Evolutionary conservation across 306 rosid species (phyloP).

Genomic region (Casuarina cunninghamiana): DNA sequence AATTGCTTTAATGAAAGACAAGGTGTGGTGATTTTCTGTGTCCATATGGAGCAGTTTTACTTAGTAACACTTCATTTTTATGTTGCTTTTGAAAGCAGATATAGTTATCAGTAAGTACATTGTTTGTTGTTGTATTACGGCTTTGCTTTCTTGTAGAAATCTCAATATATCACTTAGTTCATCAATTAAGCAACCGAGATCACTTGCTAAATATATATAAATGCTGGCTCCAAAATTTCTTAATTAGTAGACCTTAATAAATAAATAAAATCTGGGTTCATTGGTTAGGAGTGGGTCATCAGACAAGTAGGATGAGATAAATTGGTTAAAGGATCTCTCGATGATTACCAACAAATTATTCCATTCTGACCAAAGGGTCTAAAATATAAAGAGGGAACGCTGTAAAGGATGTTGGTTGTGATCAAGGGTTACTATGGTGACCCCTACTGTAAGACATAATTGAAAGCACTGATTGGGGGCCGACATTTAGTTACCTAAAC

Average conservation of each 20-base stretch:
- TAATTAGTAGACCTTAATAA: background rate
- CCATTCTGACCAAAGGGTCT: background rate
- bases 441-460: background rate
- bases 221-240: too few species aligned
- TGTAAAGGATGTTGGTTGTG: background rate
- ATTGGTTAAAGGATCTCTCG: background rate
- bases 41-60: background rate
- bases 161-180: background rate
- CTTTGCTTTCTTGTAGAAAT: background rate
- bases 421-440: background rate
- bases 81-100: background rate
- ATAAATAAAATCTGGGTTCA: background rate
- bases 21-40: background rate
- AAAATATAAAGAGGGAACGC: slow-evolving; percentile 3
- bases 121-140: background rate
- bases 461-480: slow-evolving; percentile 10
- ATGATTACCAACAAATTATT: background rate
- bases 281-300: background rate
- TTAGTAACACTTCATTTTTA: background rate
- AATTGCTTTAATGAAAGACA: background rate
- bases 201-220: background rate
- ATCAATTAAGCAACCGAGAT: background rate
- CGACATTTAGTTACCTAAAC: slow-evolving; percentile 1
- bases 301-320: background rate
- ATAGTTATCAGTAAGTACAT: background rate